These are phyloP conservation scores for Nigrospora sphaerica DNA, from an alignment of 2,329 filamentous ascomycete genomes.

Conservation along the genomic window DNA sequence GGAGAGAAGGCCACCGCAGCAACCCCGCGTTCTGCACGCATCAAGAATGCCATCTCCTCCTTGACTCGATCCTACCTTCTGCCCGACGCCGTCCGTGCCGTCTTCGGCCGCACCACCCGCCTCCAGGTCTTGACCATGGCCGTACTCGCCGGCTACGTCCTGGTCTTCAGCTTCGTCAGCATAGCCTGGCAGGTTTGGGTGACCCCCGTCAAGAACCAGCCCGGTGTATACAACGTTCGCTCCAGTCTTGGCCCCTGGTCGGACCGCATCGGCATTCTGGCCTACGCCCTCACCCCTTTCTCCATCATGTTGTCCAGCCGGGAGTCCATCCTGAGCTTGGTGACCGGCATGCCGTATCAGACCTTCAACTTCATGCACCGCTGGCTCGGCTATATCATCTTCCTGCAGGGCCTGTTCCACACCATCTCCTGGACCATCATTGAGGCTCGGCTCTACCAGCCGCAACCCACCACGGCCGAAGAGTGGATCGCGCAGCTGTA, in stretches of 20 bases:
- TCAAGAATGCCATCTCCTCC: constrained; percentile 31
- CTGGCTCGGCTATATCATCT: constrained; percentile 69
- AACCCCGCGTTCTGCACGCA: constrained; percentile 11
- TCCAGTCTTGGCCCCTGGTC: constrained; percentile 60
- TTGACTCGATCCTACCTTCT: constrained; percentile 47
- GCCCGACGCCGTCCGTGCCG: constrained; percentile 44
- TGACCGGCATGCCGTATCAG: constrained; percentile 70
- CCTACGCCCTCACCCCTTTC: constrained; percentile 68
- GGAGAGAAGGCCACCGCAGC: constrained; percentile 8
- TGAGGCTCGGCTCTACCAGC: constrained; percentile 61
- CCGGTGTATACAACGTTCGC: constrained; percentile 54
- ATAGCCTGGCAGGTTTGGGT: constrained; percentile 63
- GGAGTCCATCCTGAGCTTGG: constrained; percentile 61
- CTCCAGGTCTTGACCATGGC: constrained; percentile 58
- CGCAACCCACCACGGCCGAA: constrained; percentile 53
- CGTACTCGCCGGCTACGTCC: constrained; percentile 53
- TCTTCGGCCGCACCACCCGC: constrained; percentile 64
- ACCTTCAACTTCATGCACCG: constrained; percentile 73
- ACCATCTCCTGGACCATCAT: constrained; percentile 66
- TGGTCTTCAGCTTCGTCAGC: constrained; percentile 62
- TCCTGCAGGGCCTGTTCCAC: constrained; percentile 60
- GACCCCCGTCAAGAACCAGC: constrained; percentile 55
- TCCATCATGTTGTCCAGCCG: constrained; percentile 60
- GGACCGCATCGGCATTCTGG: constrained; percentile 62
- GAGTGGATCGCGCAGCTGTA: constrained; percentile 58